phyloP scores from a whole-genome alignment of 495 filamentous ascomycete genomes.

The Hyaloscypha finlandica region DNA sequence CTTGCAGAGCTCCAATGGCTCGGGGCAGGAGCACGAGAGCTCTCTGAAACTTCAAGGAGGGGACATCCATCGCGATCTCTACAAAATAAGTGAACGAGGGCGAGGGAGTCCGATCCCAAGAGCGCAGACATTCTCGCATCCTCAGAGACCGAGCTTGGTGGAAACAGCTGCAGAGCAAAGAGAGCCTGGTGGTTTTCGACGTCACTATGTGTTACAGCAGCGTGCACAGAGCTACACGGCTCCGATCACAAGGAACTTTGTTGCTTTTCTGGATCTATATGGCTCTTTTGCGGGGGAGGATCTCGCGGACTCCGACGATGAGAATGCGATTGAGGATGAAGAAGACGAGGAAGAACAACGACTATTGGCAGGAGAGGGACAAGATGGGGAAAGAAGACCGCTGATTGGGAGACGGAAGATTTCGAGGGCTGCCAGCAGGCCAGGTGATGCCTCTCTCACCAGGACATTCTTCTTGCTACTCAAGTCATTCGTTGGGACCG shows the following conservation, averaged over 20 bases:
- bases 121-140: slow-evolving; percentile 79
- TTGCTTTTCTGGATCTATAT: slow-evolving; percentile 70
- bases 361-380: slow-evolving; percentile 35
- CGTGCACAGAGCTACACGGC: slow-evolving; percentile 43
- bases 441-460: slow-evolving; percentile 57
- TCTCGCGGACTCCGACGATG: slow-evolving; percentile 64
- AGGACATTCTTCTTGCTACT: slow-evolving; percentile 70
- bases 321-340: slow-evolving; percentile 47
- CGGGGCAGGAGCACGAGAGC: slow-evolving; percentile 49
- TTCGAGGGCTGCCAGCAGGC: slow-evolving; percentile 39
- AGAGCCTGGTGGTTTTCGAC: slow-evolving; percentile 86
- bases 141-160: slow-evolving; percentile 33
- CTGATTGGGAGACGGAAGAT: slow-evolving; percentile 54
- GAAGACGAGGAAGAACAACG: slow-evolving; percentile 46
- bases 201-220: slow-evolving; percentile 71
- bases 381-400: slow-evolving; percentile 46
- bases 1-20: slow-evolving; percentile 6
- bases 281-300: slow-evolving; percentile 74
- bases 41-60: slow-evolving; percentile 85
- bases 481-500: slow-evolving; percentile 44
- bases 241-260: slow-evolving; percentile 64
- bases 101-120: slow-evolving; percentile 61
- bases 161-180: slow-evolving; percentile 59
- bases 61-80: slow-evolving; percentile 90
- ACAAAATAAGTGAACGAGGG: slow-evolving; percentile 80